These are phyloP conservation scores for Globisporangium orthogonon DNA, from an alignment of 352 stramenopile genomes.

Conservation along the genomic window DNA sequence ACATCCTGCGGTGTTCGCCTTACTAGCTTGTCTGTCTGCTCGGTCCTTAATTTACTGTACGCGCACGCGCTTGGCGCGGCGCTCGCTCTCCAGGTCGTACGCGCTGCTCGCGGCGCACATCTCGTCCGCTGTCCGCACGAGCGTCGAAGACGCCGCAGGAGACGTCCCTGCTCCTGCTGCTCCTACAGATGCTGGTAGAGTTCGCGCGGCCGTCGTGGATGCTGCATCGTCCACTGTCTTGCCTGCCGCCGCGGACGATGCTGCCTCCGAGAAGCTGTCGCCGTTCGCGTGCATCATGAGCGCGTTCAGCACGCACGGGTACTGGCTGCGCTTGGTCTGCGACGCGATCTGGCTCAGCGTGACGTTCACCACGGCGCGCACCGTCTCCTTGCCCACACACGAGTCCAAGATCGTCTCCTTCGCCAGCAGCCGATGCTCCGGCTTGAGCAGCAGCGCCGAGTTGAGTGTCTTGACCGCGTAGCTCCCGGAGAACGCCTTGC, in stretches of 20 bases:
- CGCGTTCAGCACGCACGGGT: constrained; percentile 75
- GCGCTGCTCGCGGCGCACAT: background rate
- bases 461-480: constrained; percentile 79
- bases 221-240: constrained; percentile 3
- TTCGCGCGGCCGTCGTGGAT: background rate
- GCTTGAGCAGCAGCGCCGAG: constrained; percentile 63
- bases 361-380: constrained; percentile 72
- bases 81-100: constrained; percentile 7
- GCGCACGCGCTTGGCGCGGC: constrained; percentile 11
- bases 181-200: background rate
- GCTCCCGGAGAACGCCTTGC: constrained; percentile 69
- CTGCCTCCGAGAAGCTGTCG: constrained; percentile 45
- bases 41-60: constrained; percentile 12
- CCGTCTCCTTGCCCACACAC: constrained; percentile 44
- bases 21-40: background rate
- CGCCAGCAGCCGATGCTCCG: constrained; percentile 42
- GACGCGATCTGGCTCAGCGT: constrained; percentile 64
- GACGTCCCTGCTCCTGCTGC: background rate
- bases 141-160: background rate
- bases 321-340: constrained; percentile 53
- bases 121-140: constrained; percentile 4
- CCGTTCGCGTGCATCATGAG: constrained; percentile 77
- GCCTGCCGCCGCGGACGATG: constrained; percentile 30
- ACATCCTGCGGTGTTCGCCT: background rate
- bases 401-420: constrained; percentile 59